phyloP scores from a whole-genome alignment of 768 basidiomycete species.

The Tricholoma saponaceum region DNA sequence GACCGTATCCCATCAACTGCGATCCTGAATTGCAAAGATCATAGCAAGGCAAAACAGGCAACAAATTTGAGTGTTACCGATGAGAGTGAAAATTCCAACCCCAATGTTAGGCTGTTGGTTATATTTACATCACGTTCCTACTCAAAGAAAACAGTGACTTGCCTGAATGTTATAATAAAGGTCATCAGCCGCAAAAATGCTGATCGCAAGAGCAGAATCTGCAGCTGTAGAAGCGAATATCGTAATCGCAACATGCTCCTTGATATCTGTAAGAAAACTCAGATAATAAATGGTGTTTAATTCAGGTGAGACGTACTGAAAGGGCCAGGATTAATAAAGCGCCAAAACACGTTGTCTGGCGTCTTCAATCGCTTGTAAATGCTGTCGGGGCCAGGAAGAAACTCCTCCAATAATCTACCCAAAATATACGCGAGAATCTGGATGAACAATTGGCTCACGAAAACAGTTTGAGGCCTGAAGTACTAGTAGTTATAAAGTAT shows the following conservation, averaged over 20 bases:
- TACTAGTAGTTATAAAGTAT: conserved; percentile 30
- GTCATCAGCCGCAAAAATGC: conserved; percentile 55
- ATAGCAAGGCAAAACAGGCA: conserved; percentile 16
- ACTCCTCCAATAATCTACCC: conserved; percentile 39
- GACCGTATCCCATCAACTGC: conserved; percentile 7
- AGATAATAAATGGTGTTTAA: neutral
- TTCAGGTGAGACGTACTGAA: conserved; percentile 42
- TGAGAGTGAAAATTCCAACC: conserved; percentile 10
- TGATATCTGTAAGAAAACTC: conserved; percentile 22
- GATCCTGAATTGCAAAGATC: neutral
- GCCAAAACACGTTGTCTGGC: conserved; percentile 37
- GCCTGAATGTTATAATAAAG: conserved; percentile 40
- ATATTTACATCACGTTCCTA: neutral
- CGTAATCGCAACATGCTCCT: conserved; percentile 46
- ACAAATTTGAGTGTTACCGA: conserved; percentile 10
- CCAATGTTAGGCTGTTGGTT: conserved; percentile 29
- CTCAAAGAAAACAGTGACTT: neutral
- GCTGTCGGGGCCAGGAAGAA: conserved; percentile 32
- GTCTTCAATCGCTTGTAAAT: conserved; percentile 23
- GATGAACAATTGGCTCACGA: conserved; percentile 45
- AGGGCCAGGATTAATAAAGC: conserved; percentile 59
- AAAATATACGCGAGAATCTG: conserved; percentile 51
- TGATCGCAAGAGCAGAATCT: conserved; percentile 53
- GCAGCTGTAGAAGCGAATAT: conserved; percentile 60
- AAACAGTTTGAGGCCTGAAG: conserved; percentile 32